Evolutionary conservation across 306 rosid genomes (phyloP).

Genomic region (Gynostemma pentaphyllum): DNA sequence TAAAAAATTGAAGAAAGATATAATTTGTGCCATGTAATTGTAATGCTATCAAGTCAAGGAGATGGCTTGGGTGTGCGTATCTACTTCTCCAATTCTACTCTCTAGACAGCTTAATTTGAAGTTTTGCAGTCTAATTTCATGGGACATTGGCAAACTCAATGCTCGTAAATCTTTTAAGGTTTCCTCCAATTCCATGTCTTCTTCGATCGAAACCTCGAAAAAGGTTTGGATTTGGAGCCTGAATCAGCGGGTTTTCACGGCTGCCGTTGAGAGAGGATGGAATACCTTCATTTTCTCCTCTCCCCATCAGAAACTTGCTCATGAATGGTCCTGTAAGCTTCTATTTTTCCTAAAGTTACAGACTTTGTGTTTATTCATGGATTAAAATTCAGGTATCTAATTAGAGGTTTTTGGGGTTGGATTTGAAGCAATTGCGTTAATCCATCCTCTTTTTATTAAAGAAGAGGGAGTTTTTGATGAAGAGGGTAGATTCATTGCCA

Average conservation of each 20-base stretch:
- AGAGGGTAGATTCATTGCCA: slow-evolving; percentile 43
- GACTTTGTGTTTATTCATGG: background rate
- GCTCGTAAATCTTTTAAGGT: slow-evolving; percentile 5
- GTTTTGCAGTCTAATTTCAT: slow-evolving; percentile 19
- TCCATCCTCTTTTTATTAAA: slow-evolving; percentile 47
- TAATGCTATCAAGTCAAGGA: too few species aligned
- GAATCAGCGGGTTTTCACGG: slow-evolving; percentile 58
- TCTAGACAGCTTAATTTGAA: slow-evolving; percentile 17
- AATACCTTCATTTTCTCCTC: slow-evolving; percentile 57
- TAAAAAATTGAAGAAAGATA: too few species aligned
- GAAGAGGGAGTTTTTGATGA: slow-evolving; percentile 52
- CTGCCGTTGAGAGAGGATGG: slow-evolving; percentile 95
- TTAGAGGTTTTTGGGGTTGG: slow-evolving; percentile 21
- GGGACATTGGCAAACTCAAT: background rate
- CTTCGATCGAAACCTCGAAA: slow-evolving; percentile 30
- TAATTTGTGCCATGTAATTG: too few species aligned
- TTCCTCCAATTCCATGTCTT: slow-evolving; percentile 18
- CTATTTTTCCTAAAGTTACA: background rate
- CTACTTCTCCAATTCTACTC: too few species aligned
- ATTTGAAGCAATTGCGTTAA: slow-evolving; percentile 51
- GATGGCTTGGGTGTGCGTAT: too few species aligned
- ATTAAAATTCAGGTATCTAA: background rate
- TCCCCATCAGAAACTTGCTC: slow-evolving; percentile 37
- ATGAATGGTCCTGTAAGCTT: slow-evolving; percentile 71
- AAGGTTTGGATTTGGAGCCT: slow-evolving; percentile 80